Base-by-base conservation (phyloP, 2,329 filamentous ascomycete species). In the Alternaria infectoria region DNA sequence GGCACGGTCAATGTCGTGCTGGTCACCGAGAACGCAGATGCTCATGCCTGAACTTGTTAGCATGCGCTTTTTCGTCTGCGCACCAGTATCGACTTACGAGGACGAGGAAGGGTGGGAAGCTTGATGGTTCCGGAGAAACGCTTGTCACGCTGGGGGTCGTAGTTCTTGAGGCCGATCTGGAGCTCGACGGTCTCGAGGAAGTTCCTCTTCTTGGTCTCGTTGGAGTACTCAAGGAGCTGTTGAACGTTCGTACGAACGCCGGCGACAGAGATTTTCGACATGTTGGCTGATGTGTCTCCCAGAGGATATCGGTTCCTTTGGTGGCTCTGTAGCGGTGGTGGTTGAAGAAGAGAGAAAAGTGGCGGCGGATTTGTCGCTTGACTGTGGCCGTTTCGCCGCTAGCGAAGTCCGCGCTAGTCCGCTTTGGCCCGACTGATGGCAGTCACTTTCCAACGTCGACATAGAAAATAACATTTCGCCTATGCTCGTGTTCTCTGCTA, bases 51-150 rank as follows among this genome's bases (percentile, higher is more conserved):
- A 6, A 25, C 21, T 13, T 19, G 51, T 74, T 51, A 74, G 62
- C 49, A 17, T 55, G 59, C 30, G 32, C 36, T 43, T 28, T 19
- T 25, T 43, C 32, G 8, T 13, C 26, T 2, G 9, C 43, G 19
- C 17, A 12, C 40, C 44, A 28, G 28, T 28, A 25, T 59, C 17
- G 15, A 70, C 70, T 65, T 68, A 72, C 75, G 75, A 61, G 77
- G 82, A 93, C 96, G 82, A 93, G 93, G 96, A 77, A 98, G 88
- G 80, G 89, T 88, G 75, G 95, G 94, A 80, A 98, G 92, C 87
- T 91, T 93, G 88, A 99, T 92, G 84, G 96, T 98, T 85, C 96
- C 96, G 63, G 93, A 97, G 95, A 99, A 99, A 97, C 95, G 95
- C 95, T 99, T 99, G 88, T 99, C 96, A 93, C 96, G 95, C 91